Evolutionary conservation across 805 yeast species (phyloP), one percentile per base, ranked within the genome.

Genomic region (Candida sphagnicola): DNA sequence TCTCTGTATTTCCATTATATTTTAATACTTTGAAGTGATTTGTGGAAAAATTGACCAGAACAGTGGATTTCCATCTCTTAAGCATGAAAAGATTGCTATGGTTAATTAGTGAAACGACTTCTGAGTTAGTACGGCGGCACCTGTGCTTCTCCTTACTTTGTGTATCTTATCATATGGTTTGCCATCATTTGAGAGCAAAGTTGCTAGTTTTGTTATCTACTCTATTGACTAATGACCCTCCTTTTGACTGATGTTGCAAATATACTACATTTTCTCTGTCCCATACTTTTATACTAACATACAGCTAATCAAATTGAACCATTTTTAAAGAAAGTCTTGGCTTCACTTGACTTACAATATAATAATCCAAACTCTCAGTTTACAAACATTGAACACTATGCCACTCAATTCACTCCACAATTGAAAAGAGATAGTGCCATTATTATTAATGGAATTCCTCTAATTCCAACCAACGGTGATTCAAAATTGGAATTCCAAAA

Each of bases 391-490:
- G 73, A 68, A 42, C 50, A 61, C 3, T 69, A 67, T 39, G 72
- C 69, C 17, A 65, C 65, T 11, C 73, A 64, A 48, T 65, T 64
- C 48, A 74, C 74, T 3, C 78, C 76, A 29, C 80, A 75, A 41
- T 57, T 80, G 29, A 72, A 75, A 42, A 64, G 67, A 1, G 59
- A 67, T 18, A 65, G 79, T 24, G 77, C 84, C 8, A 71, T 80
- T 12, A 71, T 80, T 10, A 53, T 80, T 23, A 76, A 80, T 48
- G 85, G 85, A 0, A 65, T 73, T 18, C 85, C 85, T 8, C 60
- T 77, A 35, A 43, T 58, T 25, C 52, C 62, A 8, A 30, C 44
- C 18, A 49, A 45, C 26, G 43, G 41, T 32, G 49, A 50, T 34
- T 38, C 78, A 1, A 68, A 72, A 39, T 53, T 59, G 12, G 75